phyloP scores from a whole-genome alignment of 768 basidiomycete genomes.

The Podaxis sp. region DNA sequence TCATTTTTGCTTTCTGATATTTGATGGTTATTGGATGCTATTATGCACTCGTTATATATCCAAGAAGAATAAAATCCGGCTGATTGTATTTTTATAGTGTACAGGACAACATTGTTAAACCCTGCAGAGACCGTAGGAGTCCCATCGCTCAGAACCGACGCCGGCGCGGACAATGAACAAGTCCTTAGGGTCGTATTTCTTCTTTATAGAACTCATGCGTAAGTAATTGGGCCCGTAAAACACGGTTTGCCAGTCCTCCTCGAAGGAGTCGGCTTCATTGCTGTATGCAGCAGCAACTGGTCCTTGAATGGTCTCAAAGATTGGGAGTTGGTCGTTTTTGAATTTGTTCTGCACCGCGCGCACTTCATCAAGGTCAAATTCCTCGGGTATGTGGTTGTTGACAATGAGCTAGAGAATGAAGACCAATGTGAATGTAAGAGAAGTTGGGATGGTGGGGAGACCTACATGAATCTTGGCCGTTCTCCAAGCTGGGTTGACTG shows the following conservation, averaged over 20 bases:
- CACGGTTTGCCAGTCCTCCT: constrained; percentile 28
- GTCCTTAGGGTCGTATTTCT: constrained; percentile 6
- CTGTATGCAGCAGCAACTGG: constrained; percentile 29
- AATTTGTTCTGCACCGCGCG: constrained; percentile 20
- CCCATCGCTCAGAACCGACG: constrained; percentile 33
- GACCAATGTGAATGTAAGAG: neutral
- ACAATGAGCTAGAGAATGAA: neutral
- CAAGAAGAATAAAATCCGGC: neutral
- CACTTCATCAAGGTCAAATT: constrained; percentile 14
- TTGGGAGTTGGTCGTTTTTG: constrained; percentile 20
- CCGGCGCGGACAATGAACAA: constrained; percentile 31
- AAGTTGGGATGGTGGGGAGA: neutral
- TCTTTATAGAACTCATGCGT: constrained; percentile 28
- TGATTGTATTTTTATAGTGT: neutral
- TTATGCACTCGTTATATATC: neutral
- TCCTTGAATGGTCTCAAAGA: constrained; percentile 26
- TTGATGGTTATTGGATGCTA: neutral
- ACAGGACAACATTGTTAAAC: neutral
- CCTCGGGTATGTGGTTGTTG: neutral
- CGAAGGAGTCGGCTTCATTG: constrained; percentile 32
- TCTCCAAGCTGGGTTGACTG: constrained; percentile 34
- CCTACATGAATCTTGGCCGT: constrained; percentile 35
- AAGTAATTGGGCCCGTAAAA: constrained; percentile 34
- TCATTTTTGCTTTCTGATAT: neutral
- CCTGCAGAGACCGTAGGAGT: constrained; percentile 24